phyloP scores from a whole-genome alignment of 371 early-diverging fungal species.

The Rhizopus sp. region DNA sequence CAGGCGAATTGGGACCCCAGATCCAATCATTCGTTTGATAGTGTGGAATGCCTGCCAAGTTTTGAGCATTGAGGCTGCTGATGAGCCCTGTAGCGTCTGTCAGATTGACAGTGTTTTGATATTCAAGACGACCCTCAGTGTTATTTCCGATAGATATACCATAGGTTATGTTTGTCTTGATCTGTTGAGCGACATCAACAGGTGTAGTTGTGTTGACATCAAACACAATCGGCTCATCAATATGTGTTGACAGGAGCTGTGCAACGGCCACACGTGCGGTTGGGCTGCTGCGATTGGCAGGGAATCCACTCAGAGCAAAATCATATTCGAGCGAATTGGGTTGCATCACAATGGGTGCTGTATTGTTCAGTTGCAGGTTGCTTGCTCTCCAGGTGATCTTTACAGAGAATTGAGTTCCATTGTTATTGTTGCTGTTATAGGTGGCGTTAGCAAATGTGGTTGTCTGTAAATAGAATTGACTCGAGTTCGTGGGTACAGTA shows the following conservation, averaged over 20 bases:
- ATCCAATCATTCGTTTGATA: constrained; percentile 25
- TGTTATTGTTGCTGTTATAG: constrained; percentile 19
- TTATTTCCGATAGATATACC: constrained; percentile 46
- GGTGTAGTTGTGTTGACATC: constrained; percentile 53
- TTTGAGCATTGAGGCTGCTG: constrained; percentile 1
- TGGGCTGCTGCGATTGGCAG: constrained; percentile 10
- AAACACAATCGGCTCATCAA: constrained; percentile 7
- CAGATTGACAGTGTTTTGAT: constrained; percentile 33
- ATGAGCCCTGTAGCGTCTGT: constrained; percentile 12
- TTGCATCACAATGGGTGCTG: constrained; percentile 38
- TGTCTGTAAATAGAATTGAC: constrained; percentile 32
- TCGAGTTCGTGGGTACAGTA: constrained; percentile 31
- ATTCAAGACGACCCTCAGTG: constrained; percentile 47
- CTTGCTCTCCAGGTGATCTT: constrained; percentile 34
- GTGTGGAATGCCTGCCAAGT: constrained; percentile 10
- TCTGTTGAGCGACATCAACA: constrained; percentile 31
- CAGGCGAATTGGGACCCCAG: constrained; percentile 22
- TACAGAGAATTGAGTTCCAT: constrained; percentile 20
- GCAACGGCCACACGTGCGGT: constrained; percentile 30
- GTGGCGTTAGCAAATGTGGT: constrained; percentile 29
- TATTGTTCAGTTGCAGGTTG: constrained; percentile 46
- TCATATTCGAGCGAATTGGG: constrained; percentile 49
- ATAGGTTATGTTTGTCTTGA: constrained; percentile 47
- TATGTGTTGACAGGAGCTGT: constrained; percentile 24
- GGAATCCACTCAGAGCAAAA: constrained; percentile 31